Evolutionary conservation across 805 yeast species (phyloP).

Genomic region (Pichia cephalocereana): DNA sequence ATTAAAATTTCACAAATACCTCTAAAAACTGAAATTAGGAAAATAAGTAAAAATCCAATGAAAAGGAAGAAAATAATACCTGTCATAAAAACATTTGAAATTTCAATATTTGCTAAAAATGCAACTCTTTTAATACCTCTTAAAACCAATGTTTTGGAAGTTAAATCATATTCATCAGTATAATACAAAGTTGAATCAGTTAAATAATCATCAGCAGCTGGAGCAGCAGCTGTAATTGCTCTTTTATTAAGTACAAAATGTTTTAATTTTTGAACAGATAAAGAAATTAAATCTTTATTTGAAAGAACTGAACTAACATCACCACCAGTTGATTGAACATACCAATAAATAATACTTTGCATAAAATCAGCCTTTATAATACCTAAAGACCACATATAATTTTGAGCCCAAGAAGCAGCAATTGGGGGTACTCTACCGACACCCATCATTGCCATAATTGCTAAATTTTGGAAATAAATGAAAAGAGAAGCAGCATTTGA

Average conservation of each 20-base stretch:
- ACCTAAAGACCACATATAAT: constrained; percentile 93
- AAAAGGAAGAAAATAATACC: constrained; percentile 78
- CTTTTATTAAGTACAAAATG: constrained; percentile 24
- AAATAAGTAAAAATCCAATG: constrained; percentile 54
- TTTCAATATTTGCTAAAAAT: constrained; percentile 73
- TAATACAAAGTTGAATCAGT: constrained; percentile 49
- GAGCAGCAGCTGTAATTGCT: constrained; percentile 29
- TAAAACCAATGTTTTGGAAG: constrained; percentile 66
- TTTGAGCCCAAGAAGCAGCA: constrained; percentile 87
- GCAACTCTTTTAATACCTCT: constrained; percentile 93
- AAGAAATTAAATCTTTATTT: constrained; percentile 56
- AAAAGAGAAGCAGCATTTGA: constrained; percentile 89
- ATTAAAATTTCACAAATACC: constrained; percentile 57
- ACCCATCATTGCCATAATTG: constrained; percentile 92
- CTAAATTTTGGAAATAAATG: constrained; percentile 88
- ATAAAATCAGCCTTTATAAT: constrained; percentile 67
- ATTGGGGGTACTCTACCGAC: constrained; percentile 90
- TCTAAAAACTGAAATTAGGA: constrained; percentile 53
- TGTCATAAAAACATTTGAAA: constrained; percentile 79
- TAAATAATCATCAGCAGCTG: constrained; percentile 35
- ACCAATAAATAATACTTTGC: constrained; percentile 83
- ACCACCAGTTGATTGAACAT: constrained; percentile 86
- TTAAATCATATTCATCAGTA: constrained; percentile 57
- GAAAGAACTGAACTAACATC: constrained; percentile 64
- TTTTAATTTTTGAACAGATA: constrained; percentile 65